Conservation (phyloP, 768 basidiomycete genomes). For the Cystobasidium ongulense region DNA sequence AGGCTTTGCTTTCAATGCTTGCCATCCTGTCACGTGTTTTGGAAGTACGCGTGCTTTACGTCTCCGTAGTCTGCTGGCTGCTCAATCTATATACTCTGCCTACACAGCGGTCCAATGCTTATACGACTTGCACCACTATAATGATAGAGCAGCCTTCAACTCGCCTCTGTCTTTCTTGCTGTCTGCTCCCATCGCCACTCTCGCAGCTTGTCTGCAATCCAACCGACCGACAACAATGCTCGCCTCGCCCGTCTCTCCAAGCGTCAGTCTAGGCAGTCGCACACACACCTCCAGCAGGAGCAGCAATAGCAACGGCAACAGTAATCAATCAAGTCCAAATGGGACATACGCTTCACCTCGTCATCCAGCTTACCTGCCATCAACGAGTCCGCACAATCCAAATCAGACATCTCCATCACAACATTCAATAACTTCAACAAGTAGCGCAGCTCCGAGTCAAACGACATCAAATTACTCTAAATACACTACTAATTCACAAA, state of each 20-base stretch:
- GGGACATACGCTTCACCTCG: not conserved
- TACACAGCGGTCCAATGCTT: no score
- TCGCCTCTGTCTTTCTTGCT: no score
- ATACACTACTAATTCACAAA: not conserved
- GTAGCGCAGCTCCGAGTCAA: not conserved
- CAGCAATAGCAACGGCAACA: not conserved
- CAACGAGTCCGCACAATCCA: not conserved
- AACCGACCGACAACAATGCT: not conserved
- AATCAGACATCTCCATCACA: not conserved
- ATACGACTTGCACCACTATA: no score
- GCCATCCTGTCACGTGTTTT: no score
- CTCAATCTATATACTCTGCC: no score
- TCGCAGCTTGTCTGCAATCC: no score
- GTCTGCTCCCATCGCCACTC: no score
- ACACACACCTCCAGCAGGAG: not conserved
- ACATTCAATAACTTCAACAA: not conserved
- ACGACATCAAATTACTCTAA: not conserved
- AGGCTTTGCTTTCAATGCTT: no score
- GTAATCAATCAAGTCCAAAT: not conserved
- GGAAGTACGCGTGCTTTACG: no score
- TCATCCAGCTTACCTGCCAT: not conserved
- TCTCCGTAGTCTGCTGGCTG: no score
- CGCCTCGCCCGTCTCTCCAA: not conserved
- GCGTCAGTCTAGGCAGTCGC: not conserved
- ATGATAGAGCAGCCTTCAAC: no score